Evolutionary conservation across 176 grass and related monocot genomes (phyloP).

Genomic region (Leersia perrieri): DNA sequence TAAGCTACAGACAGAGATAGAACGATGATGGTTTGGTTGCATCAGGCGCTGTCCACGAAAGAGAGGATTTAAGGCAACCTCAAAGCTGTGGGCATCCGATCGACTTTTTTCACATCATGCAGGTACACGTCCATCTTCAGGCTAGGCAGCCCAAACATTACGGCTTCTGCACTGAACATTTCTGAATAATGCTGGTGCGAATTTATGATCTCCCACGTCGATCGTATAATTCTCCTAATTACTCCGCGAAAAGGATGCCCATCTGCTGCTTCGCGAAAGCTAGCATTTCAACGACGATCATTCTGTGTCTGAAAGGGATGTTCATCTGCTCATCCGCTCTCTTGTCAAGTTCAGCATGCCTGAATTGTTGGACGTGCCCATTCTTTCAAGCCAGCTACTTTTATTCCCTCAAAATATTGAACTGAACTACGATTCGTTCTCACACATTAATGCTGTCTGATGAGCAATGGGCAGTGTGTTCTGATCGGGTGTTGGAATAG

Average conservation of each 20-base stretch:
- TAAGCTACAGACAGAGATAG: neutral
- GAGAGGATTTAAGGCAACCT: neutral
- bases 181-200: neutral
- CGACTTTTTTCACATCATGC: neutral
- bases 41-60: neutral
- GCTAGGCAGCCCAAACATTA: neutral
- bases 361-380: neutral
- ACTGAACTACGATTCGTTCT: neutral
- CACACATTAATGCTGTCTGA: neutral
- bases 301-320: neutral
- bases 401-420: neutral
- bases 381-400: neutral
- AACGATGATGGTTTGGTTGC: neutral
- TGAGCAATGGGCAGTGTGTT: neutral
- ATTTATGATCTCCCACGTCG: neutral
- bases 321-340: neutral
- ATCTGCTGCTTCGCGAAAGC: neutral
- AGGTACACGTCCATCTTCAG: neutral
- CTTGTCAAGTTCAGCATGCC: neutral
- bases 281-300: neutral
- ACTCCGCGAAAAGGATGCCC: neutral
- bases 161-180: neutral
- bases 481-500: conserved; percentile 1
- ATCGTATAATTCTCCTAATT: neutral
- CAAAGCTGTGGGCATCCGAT: neutral